phyloP scores from a whole-genome alignment of 129 eudicot genomes.

The Daucus carota region DNA sequence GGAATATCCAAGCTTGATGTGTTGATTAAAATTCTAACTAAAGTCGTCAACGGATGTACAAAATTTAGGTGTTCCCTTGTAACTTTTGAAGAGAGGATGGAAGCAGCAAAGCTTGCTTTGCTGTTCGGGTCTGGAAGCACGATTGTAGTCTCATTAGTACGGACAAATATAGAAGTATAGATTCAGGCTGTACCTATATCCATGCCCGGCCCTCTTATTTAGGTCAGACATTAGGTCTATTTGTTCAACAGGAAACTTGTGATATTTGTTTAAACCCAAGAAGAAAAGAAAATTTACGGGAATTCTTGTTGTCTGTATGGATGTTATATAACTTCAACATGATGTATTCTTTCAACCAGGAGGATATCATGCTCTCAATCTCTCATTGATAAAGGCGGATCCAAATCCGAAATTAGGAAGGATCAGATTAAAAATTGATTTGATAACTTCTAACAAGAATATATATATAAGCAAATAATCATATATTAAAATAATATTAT shows the following conservation, averaged over 20 bases:
- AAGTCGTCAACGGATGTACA: constrained; percentile 28
- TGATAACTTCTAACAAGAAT: no score
- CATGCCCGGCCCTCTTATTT: neutral
- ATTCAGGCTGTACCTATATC: neutral
- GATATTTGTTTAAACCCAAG: neutral
- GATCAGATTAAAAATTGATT: no score
- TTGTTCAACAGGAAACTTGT: neutral
- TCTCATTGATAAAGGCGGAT: no score
- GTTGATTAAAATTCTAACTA: constrained; percentile 11
- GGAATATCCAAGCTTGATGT: constrained; percentile 26
- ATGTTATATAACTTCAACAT: neutral
- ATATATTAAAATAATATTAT: no score
- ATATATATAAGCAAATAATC: no score
- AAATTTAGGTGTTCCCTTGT: neutral
- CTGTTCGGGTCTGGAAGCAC: neutral
- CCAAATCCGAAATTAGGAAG: no score
- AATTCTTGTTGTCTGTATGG: neutral
- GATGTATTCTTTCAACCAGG: neutral
- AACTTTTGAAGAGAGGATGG: neutral
- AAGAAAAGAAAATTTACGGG: neutral
- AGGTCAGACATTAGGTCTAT: neutral
- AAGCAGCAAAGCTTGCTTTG: constrained; percentile 7
- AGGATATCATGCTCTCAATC: neutral
- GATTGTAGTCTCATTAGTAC: neutral
- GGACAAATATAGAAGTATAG: neutral